Conservation (phyloP, 345 rosid genomes). For the Acer campestre region DNA sequence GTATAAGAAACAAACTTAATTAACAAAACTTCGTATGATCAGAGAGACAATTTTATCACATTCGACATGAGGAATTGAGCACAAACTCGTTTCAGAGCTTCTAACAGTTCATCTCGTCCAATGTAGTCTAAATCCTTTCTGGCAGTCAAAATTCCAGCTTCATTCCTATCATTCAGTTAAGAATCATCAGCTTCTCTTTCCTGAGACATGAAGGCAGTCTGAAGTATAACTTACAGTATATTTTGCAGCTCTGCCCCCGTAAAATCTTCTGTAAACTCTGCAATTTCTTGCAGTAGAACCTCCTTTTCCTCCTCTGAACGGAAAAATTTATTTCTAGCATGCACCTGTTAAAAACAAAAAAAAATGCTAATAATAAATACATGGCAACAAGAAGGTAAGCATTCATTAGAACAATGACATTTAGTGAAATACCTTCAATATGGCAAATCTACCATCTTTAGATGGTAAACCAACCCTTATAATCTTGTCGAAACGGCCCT, state of each 20-base stretch:
- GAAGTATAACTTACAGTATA: conserved; percentile 55
- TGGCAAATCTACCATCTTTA: conserved; percentile 89
- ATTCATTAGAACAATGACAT: conserved; percentile 4
- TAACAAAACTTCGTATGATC: conserved; percentile 16
- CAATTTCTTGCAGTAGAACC: conserved; percentile 69
- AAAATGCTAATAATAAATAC: conserved; percentile 18
- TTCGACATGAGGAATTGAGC: conserved; percentile 2
- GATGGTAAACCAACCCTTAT: conserved; percentile 96
- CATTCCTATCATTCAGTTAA: conserved; percentile 61
- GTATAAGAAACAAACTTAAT: conserved; percentile 24
- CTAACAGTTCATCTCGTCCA: conserved; percentile 87
- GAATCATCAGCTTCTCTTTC: conserved; percentile 28
- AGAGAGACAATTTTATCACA: background rate
- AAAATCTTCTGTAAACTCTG: conserved; percentile 82
- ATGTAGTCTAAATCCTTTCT: conserved; percentile 89
- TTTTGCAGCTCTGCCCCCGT: conserved; percentile 98
- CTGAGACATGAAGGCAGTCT: conserved; percentile 6
- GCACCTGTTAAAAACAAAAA: conserved; percentile 56
- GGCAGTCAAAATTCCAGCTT: conserved; percentile 97
- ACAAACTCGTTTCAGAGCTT: conserved; percentile 88
- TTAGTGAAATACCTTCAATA: conserved; percentile 61
- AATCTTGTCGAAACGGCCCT: conserved; percentile 97
- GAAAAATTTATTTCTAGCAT: conserved; percentile 91
- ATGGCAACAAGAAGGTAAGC: conserved; percentile 13
- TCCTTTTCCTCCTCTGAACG: conserved; percentile 85